phyloP scores from a whole-genome alignment of 331 rosid species.

The Prunus yedoensis region DNA sequence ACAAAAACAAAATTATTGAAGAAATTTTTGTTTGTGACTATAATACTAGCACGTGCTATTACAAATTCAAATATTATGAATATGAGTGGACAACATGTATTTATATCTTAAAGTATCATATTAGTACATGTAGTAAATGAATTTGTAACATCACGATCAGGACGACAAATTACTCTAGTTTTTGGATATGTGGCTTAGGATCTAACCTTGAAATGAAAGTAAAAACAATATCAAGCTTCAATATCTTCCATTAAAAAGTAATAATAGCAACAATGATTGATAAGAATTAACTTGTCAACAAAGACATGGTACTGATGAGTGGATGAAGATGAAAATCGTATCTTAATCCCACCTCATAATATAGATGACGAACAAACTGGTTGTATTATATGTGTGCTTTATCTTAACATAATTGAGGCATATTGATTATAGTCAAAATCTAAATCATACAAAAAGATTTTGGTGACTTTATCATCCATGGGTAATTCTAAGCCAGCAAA shows the following conservation, averaged over 20 bases:
- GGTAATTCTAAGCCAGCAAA: neutral
- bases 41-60: too few relatives aligned
- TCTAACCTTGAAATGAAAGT: too few relatives aligned
- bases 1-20: neutral
- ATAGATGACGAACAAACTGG: neutral
- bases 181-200: too few relatives aligned
- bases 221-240: too few relatives aligned
- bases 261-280: neutral
- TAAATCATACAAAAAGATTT: constrained; percentile 12
- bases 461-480: neutral
- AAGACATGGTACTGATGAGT: neutral
- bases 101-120: too few relatives aligned
- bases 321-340: neutral
- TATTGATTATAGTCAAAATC: constrained; percentile 1
- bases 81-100: too few relatives aligned
- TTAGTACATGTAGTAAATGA: too few relatives aligned
- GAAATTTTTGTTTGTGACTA: too few relatives aligned
- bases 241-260: neutral
- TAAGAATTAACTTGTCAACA: neutral
- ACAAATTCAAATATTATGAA: too few relatives aligned
- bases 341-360: neutral
- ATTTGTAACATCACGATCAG: too few relatives aligned
- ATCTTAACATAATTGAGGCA: neutral
- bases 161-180: too few relatives aligned
- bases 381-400: neutral